Conservation (phyloP, 2,329 filamentous ascomycete species). For the Fusarium algeriense region DNA sequence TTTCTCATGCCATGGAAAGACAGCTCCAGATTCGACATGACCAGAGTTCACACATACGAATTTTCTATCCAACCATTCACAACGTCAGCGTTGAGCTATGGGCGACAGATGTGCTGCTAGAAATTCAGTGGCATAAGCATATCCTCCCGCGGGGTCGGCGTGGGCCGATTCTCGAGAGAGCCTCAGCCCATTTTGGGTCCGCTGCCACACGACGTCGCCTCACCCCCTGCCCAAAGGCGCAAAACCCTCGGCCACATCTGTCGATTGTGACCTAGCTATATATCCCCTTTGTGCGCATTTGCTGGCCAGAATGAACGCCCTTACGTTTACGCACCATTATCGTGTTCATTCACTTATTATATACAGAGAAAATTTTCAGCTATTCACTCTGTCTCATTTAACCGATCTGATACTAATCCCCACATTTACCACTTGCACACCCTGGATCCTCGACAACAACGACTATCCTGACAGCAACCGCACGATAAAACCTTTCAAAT, state of each 20-base stretch:
- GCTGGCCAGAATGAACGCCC: constrained; percentile 17
- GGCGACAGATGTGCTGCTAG: constrained; percentile 17
- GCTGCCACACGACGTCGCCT: constrained; percentile 52
- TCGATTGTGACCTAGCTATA: constrained; percentile 50
- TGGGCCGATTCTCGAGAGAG: constrained; percentile 53
- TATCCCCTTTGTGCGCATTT: constrained; percentile 47
- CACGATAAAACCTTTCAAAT: constrained; percentile 23
- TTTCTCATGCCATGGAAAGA: constrained; percentile 28
- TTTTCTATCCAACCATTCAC: background rate
- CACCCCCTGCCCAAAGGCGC: constrained; percentile 47
- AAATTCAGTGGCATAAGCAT: constrained; percentile 46
- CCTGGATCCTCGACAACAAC: constrained; percentile 21
- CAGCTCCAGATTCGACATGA: constrained; percentile 31
- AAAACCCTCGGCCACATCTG: constrained; percentile 47
- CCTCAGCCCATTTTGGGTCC: constrained; percentile 53
- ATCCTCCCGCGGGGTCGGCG: constrained; percentile 50
- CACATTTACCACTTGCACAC: constrained; percentile 37
- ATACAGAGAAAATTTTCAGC: constrained; percentile 29
- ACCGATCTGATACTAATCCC: constrained; percentile 19
- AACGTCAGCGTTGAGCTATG: constrained; percentile 1
- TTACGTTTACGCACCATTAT: constrained; percentile 30
- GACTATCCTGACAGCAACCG: constrained; percentile 12
- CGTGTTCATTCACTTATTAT: constrained; percentile 35
- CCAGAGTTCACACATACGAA: constrained; percentile 28
- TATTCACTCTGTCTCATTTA: constrained; percentile 27